Conservation (phyloP, 2,329 filamentous ascomycete species). For the Cladosporium sp. region DNA sequence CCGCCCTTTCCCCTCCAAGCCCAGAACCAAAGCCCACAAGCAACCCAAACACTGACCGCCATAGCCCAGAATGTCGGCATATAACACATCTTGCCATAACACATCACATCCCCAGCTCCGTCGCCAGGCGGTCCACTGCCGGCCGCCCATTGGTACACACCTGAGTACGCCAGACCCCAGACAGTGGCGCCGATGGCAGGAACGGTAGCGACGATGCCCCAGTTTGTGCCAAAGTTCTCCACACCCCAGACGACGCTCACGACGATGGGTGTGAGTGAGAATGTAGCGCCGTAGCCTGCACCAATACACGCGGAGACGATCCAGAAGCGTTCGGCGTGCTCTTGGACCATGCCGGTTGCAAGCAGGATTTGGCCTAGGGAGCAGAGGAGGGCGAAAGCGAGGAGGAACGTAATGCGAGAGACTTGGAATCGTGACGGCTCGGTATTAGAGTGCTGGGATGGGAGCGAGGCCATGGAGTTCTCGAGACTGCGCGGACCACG, state of each 20-base stretch:
- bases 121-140: slow-evolving; percentile 34
- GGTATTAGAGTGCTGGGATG: slow-evolving; percentile 9
- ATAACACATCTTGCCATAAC: slow-evolving; percentile 80
- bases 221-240: slow-evolving; percentile 98
- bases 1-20: slow-evolving; percentile 77
- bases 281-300: slow-evolving; percentile 87
- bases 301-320: slow-evolving; percentile 79
- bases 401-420: slow-evolving; percentile 75
- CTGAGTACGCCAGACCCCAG: slow-evolving; percentile 87
- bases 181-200: slow-evolving; percentile 83
- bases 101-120: slow-evolving; percentile 55
- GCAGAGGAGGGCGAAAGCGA: slow-evolving; percentile 69
- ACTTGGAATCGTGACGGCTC: slow-evolving; percentile 48
- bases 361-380: slow-evolving; percentile 72
- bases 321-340: slow-evolving; percentile 76
- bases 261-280: slow-evolving; percentile 84
- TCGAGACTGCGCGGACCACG: slow-evolving; percentile 39
- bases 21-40: slow-evolving; percentile 66
- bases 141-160: slow-evolving; percentile 69
- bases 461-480: slow-evolving; percentile 37
- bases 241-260: slow-evolving; percentile 98
- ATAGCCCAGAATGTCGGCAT: slow-evolving; percentile 81
- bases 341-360: slow-evolving; percentile 69
- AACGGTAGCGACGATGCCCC: slow-evolving; percentile 89
- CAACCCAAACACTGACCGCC: slow-evolving; percentile 72